Conservation (phyloP, 2,329 filamentous ascomycete genomes). For the Colletotrichum godetiae region DNA sequence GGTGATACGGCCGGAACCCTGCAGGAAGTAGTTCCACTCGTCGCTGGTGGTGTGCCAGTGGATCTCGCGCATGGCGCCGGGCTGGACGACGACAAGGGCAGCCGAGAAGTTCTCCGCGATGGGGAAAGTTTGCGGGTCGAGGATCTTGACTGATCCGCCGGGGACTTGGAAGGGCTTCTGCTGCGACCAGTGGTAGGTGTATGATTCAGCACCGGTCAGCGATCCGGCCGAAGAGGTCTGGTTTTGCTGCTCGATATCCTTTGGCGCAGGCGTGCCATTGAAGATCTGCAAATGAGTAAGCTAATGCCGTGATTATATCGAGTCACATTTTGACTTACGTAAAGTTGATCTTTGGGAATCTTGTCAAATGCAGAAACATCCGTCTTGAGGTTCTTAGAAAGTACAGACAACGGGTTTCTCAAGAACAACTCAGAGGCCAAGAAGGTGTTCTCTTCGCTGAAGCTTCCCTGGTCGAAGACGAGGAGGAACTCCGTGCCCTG, state of each 20-base stretch:
- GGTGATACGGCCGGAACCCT: constrained; percentile 66
- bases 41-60: constrained; percentile 72
- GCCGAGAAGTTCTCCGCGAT: constrained; percentile 65
- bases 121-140: constrained; percentile 69
- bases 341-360: constrained; percentile 59
- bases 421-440: constrained; percentile 65
- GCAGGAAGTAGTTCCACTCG: constrained; percentile 71
- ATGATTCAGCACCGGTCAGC: constrained; percentile 50
- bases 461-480: constrained; percentile 68
- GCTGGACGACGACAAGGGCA: constrained; percentile 67
- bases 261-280: constrained; percentile 60
- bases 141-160: constrained; percentile 69
- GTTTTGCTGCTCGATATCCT: constrained; percentile 58
- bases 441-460: constrained; percentile 70
- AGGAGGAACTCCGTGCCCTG: constrained; percentile 69
- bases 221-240: constrained; percentile 57
- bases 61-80: constrained; percentile 73
- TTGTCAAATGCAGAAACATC: constrained; percentile 59
- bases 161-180: constrained; percentile 62
- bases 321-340: constrained; percentile 37
- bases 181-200: constrained; percentile 63
- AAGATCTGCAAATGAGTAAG: constrained; percentile 50
- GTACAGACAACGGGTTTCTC: constrained; percentile 62
- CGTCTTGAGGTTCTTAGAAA: constrained; percentile 65
- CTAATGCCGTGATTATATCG: rapidly evolving